Base-by-base conservation (phyloP, 192 early-diverging fungal species). In the Backusella parvicylindrica region DNA sequence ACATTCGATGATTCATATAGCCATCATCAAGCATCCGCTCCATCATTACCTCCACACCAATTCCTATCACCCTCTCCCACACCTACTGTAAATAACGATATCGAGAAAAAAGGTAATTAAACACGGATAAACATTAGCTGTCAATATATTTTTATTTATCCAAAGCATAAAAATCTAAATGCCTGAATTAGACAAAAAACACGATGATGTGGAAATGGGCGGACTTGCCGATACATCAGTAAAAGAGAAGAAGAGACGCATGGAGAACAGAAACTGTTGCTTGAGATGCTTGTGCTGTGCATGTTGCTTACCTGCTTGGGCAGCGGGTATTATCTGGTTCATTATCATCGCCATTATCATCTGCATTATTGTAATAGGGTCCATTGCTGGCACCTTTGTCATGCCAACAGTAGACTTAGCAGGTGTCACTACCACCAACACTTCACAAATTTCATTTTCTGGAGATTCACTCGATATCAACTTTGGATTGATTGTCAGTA, bases 371-470 rank as follows among this genome's bases (percentile, higher is more conserved):
- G 74, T 86, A 11, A 76, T 86, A 6, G 65, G 76, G 37, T 16
- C 79, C 23, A 80, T 79, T 8, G 65, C 83, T 21, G 53, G 31
- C 38, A 73, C 67, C 18, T 83, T 82, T 74, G 81, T 77, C 43
- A 13, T 80, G 70, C 84, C 84, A 18, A 77, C 64, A 9, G 33
- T 68, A 18, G 33, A 35, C 37, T 26, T 68, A 23, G 66, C 36
- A 68, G 66, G 9, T 38, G 66, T 68, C 9, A 38, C 21, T 5
- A n/a, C 36, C 12, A 36, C 15, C 21, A 35, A 68, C 33, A 11
- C 32, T 23, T 35, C 66, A 68, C 33, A 35, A 36, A 26, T 68
- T 18, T 26, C 66, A 12, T 68, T 37, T 11, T 37, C 66, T 35
- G 37, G 37, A n/a, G 33, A 68, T 37, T 36, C 66, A 12, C 37